phyloP scores from a whole-genome alignment of 495 filamentous ascomycete species.

The Hypoxylon rickii region DNA sequence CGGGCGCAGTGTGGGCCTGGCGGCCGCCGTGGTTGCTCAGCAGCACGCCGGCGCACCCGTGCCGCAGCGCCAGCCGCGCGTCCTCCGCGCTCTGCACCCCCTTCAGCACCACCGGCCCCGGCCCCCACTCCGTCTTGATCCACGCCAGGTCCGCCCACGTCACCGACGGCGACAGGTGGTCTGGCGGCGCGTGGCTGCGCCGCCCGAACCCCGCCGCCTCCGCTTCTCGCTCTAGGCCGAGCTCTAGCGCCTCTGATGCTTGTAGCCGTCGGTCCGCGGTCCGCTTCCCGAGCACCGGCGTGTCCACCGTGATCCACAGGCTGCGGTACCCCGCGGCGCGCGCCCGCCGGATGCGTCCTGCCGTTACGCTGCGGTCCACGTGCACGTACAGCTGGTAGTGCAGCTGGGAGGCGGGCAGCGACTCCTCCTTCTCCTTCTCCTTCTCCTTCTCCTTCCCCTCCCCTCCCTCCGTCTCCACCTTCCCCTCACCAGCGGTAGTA shows the following conservation, averaged over 20 bases:
- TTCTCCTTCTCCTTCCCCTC: too few relatives aligned
- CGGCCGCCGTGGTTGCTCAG: constrained; percentile 88
- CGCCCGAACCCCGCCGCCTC: constrained; percentile 32
- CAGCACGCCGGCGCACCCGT: constrained; percentile 76
- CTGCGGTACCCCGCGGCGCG: constrained; percentile 60
- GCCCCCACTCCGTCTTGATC: constrained; percentile 75
- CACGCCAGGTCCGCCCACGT: constrained; percentile 87
- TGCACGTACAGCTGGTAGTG: constrained; percentile 75
- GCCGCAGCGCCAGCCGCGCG: constrained; percentile 71
- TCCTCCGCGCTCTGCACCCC: constrained; percentile 87
- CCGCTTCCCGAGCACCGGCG: constrained; percentile 62
- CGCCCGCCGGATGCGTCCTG: constrained; percentile 64
- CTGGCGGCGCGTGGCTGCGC: constrained; percentile 40
- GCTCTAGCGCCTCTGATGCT: constrained; percentile 54
- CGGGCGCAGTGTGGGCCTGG: constrained; percentile 82
- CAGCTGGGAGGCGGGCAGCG: constrained; percentile 53
- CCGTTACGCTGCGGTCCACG: constrained; percentile 59
- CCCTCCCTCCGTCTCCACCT: too few relatives aligned
- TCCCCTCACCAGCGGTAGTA: too few relatives aligned
- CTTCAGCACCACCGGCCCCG: constrained; percentile 81
- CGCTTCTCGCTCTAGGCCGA: constrained; percentile 38
- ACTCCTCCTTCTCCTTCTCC: too few relatives aligned
- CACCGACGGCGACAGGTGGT: constrained; percentile 70
- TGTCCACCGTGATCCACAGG: constrained; percentile 67
- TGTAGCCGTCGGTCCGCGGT: constrained; percentile 52